Conservation (phyloP, 805 yeast genomes). For the Clavispora carvajalis region DNA sequence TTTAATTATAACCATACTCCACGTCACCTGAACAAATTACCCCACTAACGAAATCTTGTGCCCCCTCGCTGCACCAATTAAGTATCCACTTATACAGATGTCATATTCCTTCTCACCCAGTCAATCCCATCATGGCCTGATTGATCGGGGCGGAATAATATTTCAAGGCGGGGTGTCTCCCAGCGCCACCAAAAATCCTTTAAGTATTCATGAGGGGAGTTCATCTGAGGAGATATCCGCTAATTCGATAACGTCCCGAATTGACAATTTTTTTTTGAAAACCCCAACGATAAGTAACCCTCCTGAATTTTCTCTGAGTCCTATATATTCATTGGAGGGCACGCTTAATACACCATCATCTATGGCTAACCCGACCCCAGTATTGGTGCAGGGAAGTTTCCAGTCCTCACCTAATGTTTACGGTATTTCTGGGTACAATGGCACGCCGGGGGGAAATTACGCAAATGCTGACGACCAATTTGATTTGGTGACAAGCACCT, state of each 20-base stretch:
- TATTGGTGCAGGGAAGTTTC: background rate
- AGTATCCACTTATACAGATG: background rate
- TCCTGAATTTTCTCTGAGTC: background rate
- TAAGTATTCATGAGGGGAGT: background rate
- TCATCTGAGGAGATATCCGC: conserved; percentile 1
- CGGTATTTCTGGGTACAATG: background rate
- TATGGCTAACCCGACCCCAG: background rate
- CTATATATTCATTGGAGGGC: background rate
- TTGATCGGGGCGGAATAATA: background rate
- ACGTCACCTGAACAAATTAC: background rate
- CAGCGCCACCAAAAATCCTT: background rate
- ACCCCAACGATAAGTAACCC: conserved; percentile 1
- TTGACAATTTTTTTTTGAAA: conserved; percentile 1
- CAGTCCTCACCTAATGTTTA: background rate
- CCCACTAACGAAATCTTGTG: background rate
- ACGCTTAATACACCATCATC: conserved; percentile 1
- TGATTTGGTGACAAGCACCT: background rate
- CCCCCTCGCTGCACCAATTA: background rate
- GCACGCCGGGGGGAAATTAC: background rate
- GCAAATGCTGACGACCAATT: background rate
- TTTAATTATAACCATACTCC: background rate
- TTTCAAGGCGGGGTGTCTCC: background rate
- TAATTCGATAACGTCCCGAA: background rate
- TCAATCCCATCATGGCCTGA: background rate
- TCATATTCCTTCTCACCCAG: background rate